phyloP scores from a whole-genome alignment of 176 grass and related monocot species.

The Phyllostachys edulis region DNA sequence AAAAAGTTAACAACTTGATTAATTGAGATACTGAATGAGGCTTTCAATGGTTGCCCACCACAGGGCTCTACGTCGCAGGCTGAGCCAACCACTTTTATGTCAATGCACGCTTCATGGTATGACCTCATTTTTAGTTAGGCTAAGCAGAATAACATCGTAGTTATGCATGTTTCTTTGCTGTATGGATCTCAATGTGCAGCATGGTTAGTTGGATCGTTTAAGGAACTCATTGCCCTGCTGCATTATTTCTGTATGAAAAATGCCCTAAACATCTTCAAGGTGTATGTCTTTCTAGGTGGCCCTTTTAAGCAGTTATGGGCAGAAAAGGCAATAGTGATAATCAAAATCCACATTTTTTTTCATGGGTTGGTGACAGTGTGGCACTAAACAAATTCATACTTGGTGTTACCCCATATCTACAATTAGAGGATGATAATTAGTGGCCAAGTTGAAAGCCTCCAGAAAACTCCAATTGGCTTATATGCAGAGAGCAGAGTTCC shows the following conservation, averaged over 20 bases:
- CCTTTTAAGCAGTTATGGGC: neutral
- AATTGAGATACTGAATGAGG: neutral
- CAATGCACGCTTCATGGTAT: neutral
- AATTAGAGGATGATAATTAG: neutral
- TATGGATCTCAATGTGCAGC: neutral
- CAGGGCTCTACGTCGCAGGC: neutral
- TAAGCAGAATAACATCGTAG: neutral
- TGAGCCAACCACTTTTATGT: neutral
- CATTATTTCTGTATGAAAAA: slow-evolving; percentile 6
- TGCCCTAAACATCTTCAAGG: neutral
- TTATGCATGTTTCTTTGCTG: neutral
- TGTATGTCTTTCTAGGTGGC: neutral
- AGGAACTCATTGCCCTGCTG: neutral
- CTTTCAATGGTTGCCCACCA: neutral
- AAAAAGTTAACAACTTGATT: neutral
- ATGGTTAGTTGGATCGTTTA: neutral
- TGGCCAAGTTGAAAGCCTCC: neutral
- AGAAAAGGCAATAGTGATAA: neutral
- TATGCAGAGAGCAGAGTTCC: neutral
- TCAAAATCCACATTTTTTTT: neutral
- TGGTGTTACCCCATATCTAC: neutral
- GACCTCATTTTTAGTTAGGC: neutral
- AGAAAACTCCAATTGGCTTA: neutral
- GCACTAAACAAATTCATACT: neutral
- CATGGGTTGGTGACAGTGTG: neutral